phyloP scores from a whole-genome alignment of 306 rosid genomes.

The Quillaja saponaria region DNA sequence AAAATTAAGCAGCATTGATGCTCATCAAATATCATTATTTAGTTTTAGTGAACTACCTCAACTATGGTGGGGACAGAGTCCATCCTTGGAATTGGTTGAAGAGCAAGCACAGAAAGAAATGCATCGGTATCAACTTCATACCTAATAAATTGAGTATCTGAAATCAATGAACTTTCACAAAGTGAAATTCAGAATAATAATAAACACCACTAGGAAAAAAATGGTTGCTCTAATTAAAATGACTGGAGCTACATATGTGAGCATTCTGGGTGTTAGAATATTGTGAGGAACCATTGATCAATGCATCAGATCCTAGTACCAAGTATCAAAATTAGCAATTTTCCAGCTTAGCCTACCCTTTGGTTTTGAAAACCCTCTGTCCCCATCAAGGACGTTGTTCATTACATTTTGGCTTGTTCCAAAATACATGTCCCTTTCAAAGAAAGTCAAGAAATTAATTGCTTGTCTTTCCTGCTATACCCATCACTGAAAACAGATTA shows the following conservation, averaged over 20 bases:
- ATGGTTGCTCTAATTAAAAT: conserved; percentile 15
- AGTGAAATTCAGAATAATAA: conserved; percentile 23
- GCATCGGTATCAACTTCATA: conserved; percentile 98
- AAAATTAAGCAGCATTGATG: conserved; percentile 24
- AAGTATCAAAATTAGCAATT: not conserved
- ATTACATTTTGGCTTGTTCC: too few species aligned
- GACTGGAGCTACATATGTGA: not conserved
- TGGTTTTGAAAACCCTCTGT: not conserved
- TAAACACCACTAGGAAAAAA: conserved; percentile 12
- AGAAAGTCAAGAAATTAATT: too few species aligned
- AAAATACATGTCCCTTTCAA: too few species aligned
- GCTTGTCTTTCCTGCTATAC: too few species aligned
- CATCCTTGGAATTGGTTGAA: conserved; percentile 87
- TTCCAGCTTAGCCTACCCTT: conserved; percentile 3
- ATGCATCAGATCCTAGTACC: not conserved
- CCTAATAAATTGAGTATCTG: conserved; percentile 53
- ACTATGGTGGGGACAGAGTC: conserved; percentile 82
- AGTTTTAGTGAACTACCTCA: conserved; percentile 52
- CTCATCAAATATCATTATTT: not conserved
- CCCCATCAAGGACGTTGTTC: too few species aligned
- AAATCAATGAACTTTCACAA: conserved; percentile 40
- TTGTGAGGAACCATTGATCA: not conserved
- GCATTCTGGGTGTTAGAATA: not conserved
- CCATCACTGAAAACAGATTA: too few species aligned
- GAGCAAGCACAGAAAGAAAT: conserved; percentile 90